Percentiles rank a stretch among this genome's conserved stretches.
Conservation (phyloP, 495 filamentous ascomycete genomes). For the Penicillium waksmanii region DNA sequence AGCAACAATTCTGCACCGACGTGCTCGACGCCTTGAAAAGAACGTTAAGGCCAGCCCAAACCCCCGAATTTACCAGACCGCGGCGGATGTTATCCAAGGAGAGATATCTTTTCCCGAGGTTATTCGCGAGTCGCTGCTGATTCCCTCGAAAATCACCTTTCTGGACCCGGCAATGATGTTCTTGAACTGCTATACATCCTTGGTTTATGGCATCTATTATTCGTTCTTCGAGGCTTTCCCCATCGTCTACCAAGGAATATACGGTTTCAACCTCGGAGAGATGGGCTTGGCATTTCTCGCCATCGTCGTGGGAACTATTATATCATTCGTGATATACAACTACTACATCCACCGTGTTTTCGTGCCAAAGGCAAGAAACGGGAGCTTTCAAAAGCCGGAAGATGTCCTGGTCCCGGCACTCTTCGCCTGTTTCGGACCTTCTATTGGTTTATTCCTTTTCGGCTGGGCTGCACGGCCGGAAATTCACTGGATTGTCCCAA, state of each 20-base stretch:
- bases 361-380: slow-evolving; percentile 1
- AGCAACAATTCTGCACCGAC: slow-evolving; percentile 55
- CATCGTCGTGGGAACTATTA: slow-evolving; percentile 37
- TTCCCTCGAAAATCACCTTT: slow-evolving; percentile 25
- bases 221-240: slow-evolving; percentile 59
- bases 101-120: slow-evolving; percentile 32
- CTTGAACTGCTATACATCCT: slow-evolving; percentile 51
- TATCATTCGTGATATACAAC: slow-evolving; percentile 13
- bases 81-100: slow-evolving; percentile 37
- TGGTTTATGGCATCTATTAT: slow-evolving; percentile 55
- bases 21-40: slow-evolving; percentile 49
- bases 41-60: slow-evolving; percentile 13
- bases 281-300: slow-evolving; percentile 50
- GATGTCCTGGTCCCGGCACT: slow-evolving; percentile 56
- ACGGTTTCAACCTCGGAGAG: slow-evolving; percentile 46
- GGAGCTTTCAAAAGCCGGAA: slow-evolving; percentile 40
- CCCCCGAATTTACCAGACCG: slow-evolving; percentile 19
- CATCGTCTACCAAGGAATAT: slow-evolving; percentile 49
- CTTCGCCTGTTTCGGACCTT: slow-evolving; percentile 53
- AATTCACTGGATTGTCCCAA: slow-evolving; percentile 59
- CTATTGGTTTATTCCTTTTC: slow-evolving; percentile 63
- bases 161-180: slow-evolving; percentile 51
- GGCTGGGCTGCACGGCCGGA: slow-evolving; percentile 56
- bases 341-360: slow-evolving; percentile 13
- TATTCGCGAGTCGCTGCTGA: not conserved